Evolutionary conservation across 2,329 filamentous ascomycete species (phyloP).

Genomic region (Botrytis fragariae): DNA sequence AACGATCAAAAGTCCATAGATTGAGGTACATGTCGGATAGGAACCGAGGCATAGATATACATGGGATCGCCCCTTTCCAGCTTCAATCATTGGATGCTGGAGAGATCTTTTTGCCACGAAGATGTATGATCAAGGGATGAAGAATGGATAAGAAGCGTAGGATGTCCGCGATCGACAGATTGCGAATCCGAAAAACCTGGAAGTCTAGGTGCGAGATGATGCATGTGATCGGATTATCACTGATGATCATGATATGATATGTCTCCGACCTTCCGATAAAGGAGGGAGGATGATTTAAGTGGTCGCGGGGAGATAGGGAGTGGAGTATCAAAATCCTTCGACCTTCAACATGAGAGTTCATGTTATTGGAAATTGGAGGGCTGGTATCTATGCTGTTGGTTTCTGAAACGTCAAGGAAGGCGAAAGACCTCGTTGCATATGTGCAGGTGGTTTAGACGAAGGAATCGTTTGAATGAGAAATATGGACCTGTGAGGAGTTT

Average conservation of each 20-base stretch:
- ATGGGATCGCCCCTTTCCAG: not conserved
- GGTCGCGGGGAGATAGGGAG: not conserved
- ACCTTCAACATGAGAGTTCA: not conserved
- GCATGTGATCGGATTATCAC: not conserved
- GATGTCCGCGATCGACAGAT: slow-evolving; percentile 3
- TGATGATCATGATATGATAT: not conserved
- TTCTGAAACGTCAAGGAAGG: slow-evolving; percentile 1
- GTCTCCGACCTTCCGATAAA: not conserved
- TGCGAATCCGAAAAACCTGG: not conserved
- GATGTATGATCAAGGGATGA: not conserved
- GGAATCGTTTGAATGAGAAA: not conserved
- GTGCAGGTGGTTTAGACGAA: not conserved
- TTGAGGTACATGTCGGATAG: not conserved
- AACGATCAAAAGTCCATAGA: not conserved
- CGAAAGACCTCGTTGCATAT: not conserved
- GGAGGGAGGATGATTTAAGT: not conserved
- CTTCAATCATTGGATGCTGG: not conserved
- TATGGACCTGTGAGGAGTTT: not conserved
- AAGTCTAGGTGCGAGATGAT: not conserved
- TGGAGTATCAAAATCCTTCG: not conserved
- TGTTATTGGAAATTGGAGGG: slow-evolving; percentile 1
- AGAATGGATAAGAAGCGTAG: not conserved
- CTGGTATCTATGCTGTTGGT: not conserved
- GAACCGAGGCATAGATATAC: not conserved
- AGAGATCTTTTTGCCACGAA: not conserved